phyloP scores from a whole-genome alignment of 345 rosid species.

The Draba incana region DNA sequence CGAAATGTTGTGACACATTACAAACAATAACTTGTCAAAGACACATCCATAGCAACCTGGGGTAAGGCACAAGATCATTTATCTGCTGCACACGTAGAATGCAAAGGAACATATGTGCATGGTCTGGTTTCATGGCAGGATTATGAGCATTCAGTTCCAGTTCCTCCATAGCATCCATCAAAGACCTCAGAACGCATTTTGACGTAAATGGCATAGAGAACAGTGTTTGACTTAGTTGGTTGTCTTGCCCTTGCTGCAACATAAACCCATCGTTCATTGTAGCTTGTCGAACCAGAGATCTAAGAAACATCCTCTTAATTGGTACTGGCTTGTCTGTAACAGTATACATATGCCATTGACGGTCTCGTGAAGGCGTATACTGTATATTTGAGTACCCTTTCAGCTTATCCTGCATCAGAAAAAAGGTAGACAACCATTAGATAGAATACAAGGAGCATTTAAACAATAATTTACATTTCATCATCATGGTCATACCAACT shows the following conservation, averaged over 20 bases:
- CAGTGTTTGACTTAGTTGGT: slow-evolving; percentile 49
- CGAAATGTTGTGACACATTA: slow-evolving; percentile 12
- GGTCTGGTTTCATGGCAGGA: slow-evolving; percentile 77
- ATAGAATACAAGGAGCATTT: background rate
- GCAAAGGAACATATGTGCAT: slow-evolving; percentile 96
- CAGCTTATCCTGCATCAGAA: slow-evolving; percentile 81
- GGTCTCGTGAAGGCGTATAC: slow-evolving; percentile 80
- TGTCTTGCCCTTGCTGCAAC: slow-evolving; percentile 62
- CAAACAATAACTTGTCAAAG: slow-evolving; percentile 18
- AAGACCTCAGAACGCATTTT: slow-evolving; percentile 80
- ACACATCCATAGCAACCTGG: slow-evolving; percentile 57
- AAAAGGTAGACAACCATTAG: slow-evolving; percentile 5
- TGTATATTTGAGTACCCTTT: slow-evolving; percentile 76
- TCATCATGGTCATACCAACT: slow-evolving; percentile 61
- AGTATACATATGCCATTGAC: slow-evolving; percentile 95
- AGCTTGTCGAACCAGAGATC: slow-evolving; percentile 93
- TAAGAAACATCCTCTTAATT: slow-evolving; percentile 89
- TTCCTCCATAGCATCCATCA: slow-evolving; percentile 96
- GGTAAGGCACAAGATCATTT: slow-evolving; percentile 84
- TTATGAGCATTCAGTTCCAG: slow-evolving; percentile 91
- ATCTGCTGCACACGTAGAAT: slow-evolving; percentile 86
- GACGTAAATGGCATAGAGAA: slow-evolving; percentile 70
- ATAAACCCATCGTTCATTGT: slow-evolving; percentile 64
- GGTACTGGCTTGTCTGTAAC: slow-evolving; percentile 81
- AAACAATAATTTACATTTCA: slow-evolving; percentile 14